Evolutionary conservation across 345 rosid genomes (phyloP).

Genomic region (Erysimum cheiranthoides): DNA sequence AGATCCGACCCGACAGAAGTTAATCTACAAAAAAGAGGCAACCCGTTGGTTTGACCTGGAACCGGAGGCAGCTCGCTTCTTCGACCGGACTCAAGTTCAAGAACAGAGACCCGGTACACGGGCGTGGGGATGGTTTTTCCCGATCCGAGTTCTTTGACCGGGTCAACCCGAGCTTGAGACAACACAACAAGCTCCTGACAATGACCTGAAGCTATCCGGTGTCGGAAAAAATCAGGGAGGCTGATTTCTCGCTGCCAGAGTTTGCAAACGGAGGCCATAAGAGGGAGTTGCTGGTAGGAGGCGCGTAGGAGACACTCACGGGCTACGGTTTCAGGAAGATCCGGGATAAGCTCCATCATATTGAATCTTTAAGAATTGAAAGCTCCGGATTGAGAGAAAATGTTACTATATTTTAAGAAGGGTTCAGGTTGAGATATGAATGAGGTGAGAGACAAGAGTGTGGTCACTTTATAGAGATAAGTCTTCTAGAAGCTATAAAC

Average conservation of each 20-base stretch:
- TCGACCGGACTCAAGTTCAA: conserved; percentile 58
- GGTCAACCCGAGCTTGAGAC: conserved; percentile 61
- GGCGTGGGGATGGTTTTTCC: conserved; percentile 47
- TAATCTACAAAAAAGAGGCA: conserved; percentile 75
- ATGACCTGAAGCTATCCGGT: conserved; percentile 43
- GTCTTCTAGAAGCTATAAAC: conserved; percentile 32
- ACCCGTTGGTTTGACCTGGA: conserved; percentile 50
- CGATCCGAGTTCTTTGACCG: conserved; percentile 13
- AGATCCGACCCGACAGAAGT: conserved; percentile 66
- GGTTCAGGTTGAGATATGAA: conserved; percentile 4
- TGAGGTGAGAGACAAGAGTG: conserved; percentile 33
- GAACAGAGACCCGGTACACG: conserved; percentile 51
- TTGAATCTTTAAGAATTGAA: background rate
- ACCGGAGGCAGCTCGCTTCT: conserved; percentile 67
- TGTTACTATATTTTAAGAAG: background rate
- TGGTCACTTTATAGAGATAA: conserved; percentile 44
- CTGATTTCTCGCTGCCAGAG: conserved; percentile 62
- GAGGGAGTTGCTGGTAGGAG: conserved; percentile 47
- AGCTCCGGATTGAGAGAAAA: background rate
- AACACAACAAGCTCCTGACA: conserved; percentile 60
- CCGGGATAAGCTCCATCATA: conserved; percentile 66
- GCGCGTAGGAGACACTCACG: conserved; percentile 65
- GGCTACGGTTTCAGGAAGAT: conserved; percentile 62
- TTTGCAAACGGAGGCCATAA: conserved; percentile 56
- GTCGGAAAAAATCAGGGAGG: conserved; percentile 52